Evolutionary conservation across 2,329 filamentous ascomycete species (phyloP).

Genomic region (Fusarium sp.): DNA sequence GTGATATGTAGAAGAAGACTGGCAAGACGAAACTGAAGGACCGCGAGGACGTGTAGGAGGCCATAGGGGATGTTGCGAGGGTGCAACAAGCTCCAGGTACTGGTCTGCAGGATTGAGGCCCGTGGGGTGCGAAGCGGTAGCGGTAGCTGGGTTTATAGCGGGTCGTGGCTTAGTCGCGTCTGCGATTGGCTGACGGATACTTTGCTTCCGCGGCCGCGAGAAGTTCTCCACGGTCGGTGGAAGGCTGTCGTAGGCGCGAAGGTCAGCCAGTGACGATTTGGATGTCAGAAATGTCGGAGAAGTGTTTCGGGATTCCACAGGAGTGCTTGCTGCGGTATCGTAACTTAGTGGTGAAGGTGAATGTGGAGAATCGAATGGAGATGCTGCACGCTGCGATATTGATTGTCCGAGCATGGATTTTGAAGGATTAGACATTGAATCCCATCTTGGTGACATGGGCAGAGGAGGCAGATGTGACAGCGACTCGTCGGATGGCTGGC

Average conservation of each 20-base stretch:
- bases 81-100: slow-evolving; percentile 48
- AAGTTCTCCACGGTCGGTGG: slow-evolving; percentile 66
- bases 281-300: slow-evolving; percentile 50
- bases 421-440: slow-evolving; percentile 52
- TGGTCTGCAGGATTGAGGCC: slow-evolving; percentile 49
- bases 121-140: slow-evolving; percentile 29
- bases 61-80: slow-evolving; percentile 55
- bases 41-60: slow-evolving; percentile 57
- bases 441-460: slow-evolving; percentile 61
- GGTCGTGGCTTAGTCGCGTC: slow-evolving; percentile 52
- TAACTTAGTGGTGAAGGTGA: slow-evolving; percentile 45
- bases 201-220: slow-evolving; percentile 69
- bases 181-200: slow-evolving; percentile 59
- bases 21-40: slow-evolving; percentile 62
- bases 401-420: slow-evolving; percentile 47
- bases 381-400: slow-evolving; percentile 40
- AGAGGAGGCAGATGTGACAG: slow-evolving; percentile 52
- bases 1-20: slow-evolving; percentile 59
- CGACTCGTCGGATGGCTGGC: slow-evolving; percentile 40
- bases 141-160: slow-evolving; percentile 31
- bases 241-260: slow-evolving; percentile 54
- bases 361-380: slow-evolving; percentile 46
- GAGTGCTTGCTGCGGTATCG: slow-evolving; percentile 41
- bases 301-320: slow-evolving; percentile 47
- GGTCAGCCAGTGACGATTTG: slow-evolving; percentile 52